These are phyloP conservation scores for Sordaria brevicollis DNA, from an alignment of 495 filamentous ascomycete species.

Conservation along the genomic window DNA sequence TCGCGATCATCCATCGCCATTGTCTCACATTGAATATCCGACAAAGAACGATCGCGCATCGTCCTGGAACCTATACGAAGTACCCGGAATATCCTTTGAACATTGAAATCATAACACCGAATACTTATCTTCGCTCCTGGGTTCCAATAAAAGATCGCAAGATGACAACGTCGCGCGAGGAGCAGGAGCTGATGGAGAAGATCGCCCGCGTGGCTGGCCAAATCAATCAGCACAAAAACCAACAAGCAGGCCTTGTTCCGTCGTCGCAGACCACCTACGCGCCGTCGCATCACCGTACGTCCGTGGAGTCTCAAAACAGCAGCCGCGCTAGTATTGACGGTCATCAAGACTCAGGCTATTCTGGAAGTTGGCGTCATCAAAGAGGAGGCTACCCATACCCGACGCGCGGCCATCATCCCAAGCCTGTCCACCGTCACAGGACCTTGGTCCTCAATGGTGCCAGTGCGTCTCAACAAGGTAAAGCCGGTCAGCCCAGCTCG, in stretches of 20 bases:
- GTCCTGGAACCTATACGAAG: not conserved
- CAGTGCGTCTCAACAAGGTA: slow-evolving; percentile 16
- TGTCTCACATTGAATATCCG: not conserved
- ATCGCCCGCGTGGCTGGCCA: slow-evolving; percentile 71
- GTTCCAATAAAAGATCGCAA: slow-evolving; percentile 8
- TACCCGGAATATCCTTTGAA: not conserved
- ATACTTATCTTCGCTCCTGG: not conserved
- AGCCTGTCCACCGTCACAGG: slow-evolving; percentile 52
- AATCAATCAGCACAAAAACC: slow-evolving; percentile 75
- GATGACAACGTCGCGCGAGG: slow-evolving; percentile 55
- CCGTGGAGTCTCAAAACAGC: not conserved
- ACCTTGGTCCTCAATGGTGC: slow-evolving; percentile 59
- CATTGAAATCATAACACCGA: not conserved
- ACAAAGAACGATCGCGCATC: not conserved
- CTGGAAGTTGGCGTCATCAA: slow-evolving; percentile 17
- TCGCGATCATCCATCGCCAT: not conserved
- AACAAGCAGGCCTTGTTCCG: slow-evolving; percentile 29
- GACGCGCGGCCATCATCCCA: slow-evolving; percentile 38
- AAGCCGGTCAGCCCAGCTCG: slow-evolving; percentile 14
- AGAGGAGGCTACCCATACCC: slow-evolving; percentile 21
- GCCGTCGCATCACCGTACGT: slow-evolving; percentile 14
- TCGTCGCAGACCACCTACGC: slow-evolving; percentile 1
- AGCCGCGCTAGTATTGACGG: slow-evolving; percentile 9
- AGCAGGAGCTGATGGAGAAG: slow-evolving; percentile 60
- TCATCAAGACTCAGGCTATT: slow-evolving; percentile 13